Base-by-base conservation (phyloP, 306 rosid genomes). In the Castanea sativa region DNA sequence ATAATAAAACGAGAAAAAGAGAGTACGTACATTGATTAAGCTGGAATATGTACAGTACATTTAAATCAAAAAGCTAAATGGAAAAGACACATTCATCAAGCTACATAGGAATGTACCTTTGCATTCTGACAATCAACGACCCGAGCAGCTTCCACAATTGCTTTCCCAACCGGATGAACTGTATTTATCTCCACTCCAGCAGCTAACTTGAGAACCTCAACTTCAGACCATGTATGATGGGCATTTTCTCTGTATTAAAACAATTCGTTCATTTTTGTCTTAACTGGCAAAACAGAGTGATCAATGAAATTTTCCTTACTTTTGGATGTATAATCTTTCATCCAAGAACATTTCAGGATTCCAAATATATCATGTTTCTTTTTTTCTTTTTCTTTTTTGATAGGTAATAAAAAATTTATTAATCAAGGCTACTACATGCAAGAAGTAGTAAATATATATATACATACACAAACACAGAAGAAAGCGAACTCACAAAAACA, bases 101-200 rank as follows among this genome's bases (percentile, higher is more conserved):
- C 72, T 71, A 82, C 55, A 73, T 43, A 20, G 63, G 68, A 79
- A 55, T 68, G 32, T 73, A 94, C 99, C 97, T 91, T 89, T 72
- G 89, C 83, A 65, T 77, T 80, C 71, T 74, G 89, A 83, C 89
- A 84, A 78, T 90, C 86, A 79, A 65, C 63, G 57, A 87, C 87
- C 81, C 68, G 90, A 83, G 97, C 97, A 65, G 99, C 99, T 61
- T 88, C 93, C 71, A 94, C 95, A 78, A 94, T 92, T 21, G 99
- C 99, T 87, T 90, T 94, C 19, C 94, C 99, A 65, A 94, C 88
- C 56, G 99, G 99, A 84, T 94, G 99, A 79, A 91, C 80, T 73
- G 99, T 92, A 82, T 92, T 94, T 70, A 93, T 87, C 85, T 94
- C 99, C 49, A 94, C 97, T 10, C 86, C 97, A 85, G 99, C 97